A percentile compares a stretch with the other conserved stretches of the same genome.
phyloP scores from a whole-genome alignment of 208 protist species.

The Acanthamoeba castellanii region DNA sequence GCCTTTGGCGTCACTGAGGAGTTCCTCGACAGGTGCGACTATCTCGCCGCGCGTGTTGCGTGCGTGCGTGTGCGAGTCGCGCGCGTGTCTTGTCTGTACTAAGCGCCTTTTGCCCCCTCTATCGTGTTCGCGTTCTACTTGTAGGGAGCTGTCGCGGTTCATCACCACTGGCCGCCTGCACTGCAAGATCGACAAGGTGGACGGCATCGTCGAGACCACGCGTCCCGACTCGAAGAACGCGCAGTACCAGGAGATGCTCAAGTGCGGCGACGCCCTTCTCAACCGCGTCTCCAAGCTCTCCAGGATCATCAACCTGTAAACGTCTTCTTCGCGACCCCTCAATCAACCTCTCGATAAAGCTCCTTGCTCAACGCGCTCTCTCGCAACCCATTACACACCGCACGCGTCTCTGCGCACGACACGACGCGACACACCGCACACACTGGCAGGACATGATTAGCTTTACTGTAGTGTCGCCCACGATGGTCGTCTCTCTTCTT shows the following conservation, averaged over 20 bases:
- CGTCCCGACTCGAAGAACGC: slow-evolving; percentile 97
- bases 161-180: slow-evolving; percentile 97
- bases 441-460: no score
- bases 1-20: slow-evolving; percentile 94
- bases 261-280: slow-evolving; percentile 97
- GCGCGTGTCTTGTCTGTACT: not conserved
- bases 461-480: no score
- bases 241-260: slow-evolving; percentile 96
- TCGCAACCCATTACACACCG: no score
- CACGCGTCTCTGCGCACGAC: no score
- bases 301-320: slow-evolving; percentile 66
- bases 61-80: not conserved
- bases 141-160: slow-evolving; percentile 97
- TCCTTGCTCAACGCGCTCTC: no score
- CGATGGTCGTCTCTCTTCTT: no score
- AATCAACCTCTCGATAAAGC: not conserved
- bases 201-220: slow-evolving; percentile 96
- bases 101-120: slow-evolving; percentile 77
- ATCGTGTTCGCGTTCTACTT: slow-evolving; percentile 79
- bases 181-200: slow-evolving; percentile 98
- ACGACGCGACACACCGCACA: no score
- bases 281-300: slow-evolving; percentile 98
- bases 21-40: slow-evolving; percentile 89
- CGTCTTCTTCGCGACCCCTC: not conserved
- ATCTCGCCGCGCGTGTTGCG: not conserved